A percentile compares a stretch with the other conserved stretches of the same genome.
phyloP scores from a whole-genome alignment of 2,329 filamentous ascomycete species.

The Volutella citrinella region DNA sequence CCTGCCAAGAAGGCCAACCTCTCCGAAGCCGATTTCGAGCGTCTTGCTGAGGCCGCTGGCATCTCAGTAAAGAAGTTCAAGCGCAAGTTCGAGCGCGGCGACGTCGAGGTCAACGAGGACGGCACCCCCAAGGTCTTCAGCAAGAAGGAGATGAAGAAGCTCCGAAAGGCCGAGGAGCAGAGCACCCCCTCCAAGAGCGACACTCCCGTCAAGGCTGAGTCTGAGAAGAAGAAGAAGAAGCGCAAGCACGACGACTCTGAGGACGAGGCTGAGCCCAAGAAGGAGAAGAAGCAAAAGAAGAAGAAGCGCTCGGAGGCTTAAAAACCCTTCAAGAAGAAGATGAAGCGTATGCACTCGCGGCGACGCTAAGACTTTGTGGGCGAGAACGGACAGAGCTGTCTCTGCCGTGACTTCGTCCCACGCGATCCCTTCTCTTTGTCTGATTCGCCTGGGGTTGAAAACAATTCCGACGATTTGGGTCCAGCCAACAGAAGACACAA shows the following conservation, averaged over 20 bases:
- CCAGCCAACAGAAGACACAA: no score
- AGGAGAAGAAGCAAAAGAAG: constrained; percentile 55
- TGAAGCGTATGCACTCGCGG: constrained; percentile 12
- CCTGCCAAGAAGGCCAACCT: constrained; percentile 38
- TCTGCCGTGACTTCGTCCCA: no score
- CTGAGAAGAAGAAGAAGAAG: constrained; percentile 60
- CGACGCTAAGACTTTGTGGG: no score
- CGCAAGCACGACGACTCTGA: constrained; percentile 66
- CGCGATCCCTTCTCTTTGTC: no score
- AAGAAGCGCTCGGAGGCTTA: constrained; percentile 39
- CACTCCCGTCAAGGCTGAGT: constrained; percentile 40
- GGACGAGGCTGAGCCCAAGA: constrained; percentile 61
- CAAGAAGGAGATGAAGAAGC: constrained; percentile 76
- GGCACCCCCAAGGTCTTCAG: constrained; percentile 65
- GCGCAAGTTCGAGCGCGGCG: constrained; percentile 73
- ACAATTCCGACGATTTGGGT: no score
- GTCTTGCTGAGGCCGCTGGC: constrained; percentile 63
- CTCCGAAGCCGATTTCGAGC: constrained; percentile 55
- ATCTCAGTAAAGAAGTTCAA: constrained; percentile 74
- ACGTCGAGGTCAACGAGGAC: constrained; percentile 64
- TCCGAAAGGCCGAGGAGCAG: constrained; percentile 58
- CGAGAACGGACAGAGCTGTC: no score
- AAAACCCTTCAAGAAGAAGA: constrained; percentile 14
- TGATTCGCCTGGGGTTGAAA: no score
- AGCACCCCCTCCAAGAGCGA: constrained; percentile 40